A percentile compares a stretch with the other conserved stretches of the same genome.
Evolutionary conservation across 2,329 filamentous ascomycete species (phyloP).

Genomic region (Scedosporium aurantiacum): DNA sequence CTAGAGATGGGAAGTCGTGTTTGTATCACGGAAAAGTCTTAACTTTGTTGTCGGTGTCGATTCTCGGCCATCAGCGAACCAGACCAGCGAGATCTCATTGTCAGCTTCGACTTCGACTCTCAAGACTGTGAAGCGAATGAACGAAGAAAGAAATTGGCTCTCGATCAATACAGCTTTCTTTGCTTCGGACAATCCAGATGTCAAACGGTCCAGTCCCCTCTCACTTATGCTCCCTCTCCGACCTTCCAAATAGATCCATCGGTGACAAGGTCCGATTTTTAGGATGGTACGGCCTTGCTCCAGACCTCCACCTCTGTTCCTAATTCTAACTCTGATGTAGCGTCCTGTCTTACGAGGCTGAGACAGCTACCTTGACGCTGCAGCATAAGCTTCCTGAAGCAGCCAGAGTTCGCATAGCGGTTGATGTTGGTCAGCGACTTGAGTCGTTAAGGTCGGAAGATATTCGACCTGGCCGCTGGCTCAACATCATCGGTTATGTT

Average conservation of each 20-base stretch:
- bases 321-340: conserved; percentile 20
- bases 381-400: conserved; percentile 52
- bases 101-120: no score
- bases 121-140: no score
- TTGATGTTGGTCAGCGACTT: conserved; percentile 64
- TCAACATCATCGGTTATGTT: conserved; percentile 81
- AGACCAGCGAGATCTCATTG: no score
- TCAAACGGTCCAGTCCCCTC: conserved; percentile 53
- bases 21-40: no score
- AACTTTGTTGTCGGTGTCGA: no score
- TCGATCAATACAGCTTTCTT: neutral
- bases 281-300: conserved; percentile 58
- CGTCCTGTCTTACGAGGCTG: conserved; percentile 38
- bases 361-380: conserved; percentile 52
- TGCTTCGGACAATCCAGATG: conserved; percentile 22
- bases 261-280: conserved; percentile 83
- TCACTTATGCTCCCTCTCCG: conserved; percentile 52
- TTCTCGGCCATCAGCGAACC: no score
- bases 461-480: conserved; percentile 67
- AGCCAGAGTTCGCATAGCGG: conserved; percentile 38
- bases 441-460: conserved; percentile 51
- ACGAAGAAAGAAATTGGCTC: neutral
- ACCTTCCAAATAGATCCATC: conserved; percentile 37
- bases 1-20: no score
- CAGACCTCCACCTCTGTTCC: conserved; percentile 2